Percentiles rank a stretch among this genome's conserved stretches.
Conservation (phyloP, 2,329 filamentous ascomycete genomes). For the Pseudogymnoascus sp. region DNA sequence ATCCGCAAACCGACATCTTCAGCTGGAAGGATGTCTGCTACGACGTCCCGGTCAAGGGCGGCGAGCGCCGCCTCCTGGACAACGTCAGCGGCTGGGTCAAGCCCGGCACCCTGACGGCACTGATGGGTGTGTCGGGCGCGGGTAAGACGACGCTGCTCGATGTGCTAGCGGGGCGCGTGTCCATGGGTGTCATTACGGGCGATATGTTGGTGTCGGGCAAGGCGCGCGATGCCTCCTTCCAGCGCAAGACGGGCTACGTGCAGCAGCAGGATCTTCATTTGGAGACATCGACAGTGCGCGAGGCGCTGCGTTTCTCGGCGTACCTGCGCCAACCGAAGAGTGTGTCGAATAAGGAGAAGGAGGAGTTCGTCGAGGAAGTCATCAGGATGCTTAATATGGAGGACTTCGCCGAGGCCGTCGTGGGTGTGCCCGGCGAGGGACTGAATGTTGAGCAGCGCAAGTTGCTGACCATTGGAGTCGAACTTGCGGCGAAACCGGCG, state of each 20-base stretch:
- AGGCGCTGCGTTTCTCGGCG: constrained; percentile 81
- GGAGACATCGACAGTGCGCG: constrained; percentile 75
- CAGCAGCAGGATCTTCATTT: constrained; percentile 91
- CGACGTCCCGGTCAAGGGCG: constrained; percentile 63
- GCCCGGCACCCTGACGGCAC: constrained; percentile 60
- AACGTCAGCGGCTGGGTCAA: constrained; percentile 69
- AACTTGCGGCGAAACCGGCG: constrained; percentile 84
- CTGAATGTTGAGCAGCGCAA: constrained; percentile 65
- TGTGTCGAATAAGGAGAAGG: constrained; percentile 67
- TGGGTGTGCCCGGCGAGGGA: constrained; percentile 85
- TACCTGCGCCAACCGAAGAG: constrained; percentile 75
- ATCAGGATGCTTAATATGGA: constrained; percentile 89
- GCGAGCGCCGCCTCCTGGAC: constrained; percentile 57
- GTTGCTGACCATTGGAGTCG: constrained; percentile 90
- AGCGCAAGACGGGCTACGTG: constrained; percentile 86
- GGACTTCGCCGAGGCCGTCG: constrained; percentile 81
- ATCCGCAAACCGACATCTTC: constrained; percentile 27
- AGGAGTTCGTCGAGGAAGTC: constrained; percentile 82
- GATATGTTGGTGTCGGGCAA: constrained; percentile 52
- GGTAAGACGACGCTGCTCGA: constrained; percentile 83
- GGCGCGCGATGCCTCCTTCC: constrained; percentile 62
- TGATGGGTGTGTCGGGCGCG: constrained; percentile 69
- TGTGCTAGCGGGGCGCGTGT: constrained; percentile 69
- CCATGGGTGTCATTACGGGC: constrained; percentile 81
- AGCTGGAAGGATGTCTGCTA: constrained; percentile 50